These are phyloP conservation scores for Glycine tomentella DNA, from an alignment of 306 rosid genomes.

Conservation along the genomic window DNA sequence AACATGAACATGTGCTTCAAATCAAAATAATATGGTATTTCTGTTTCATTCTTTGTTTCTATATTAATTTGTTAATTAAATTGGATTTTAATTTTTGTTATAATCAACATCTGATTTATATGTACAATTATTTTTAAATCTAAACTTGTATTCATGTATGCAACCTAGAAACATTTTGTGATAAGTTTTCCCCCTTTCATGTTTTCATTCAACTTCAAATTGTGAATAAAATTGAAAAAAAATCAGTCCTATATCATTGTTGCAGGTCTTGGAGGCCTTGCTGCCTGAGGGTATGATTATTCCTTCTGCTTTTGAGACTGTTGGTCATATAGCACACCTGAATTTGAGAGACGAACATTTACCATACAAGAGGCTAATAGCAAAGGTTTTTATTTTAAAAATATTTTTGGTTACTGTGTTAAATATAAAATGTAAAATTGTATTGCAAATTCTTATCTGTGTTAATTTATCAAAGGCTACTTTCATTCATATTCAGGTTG, in stretches of 20 bases:
- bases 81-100: slow-evolving; percentile 11
- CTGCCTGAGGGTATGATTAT: too few species aligned
- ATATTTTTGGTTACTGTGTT: slow-evolving; percentile 3
- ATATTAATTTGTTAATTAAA: slow-evolving; percentile 4
- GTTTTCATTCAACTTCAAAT: too few species aligned
- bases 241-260: too few species aligned
- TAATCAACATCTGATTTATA: neutral
- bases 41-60: slow-evolving; percentile 22
- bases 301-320: slow-evolving; percentile 72
- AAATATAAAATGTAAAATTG: slow-evolving; percentile 3
- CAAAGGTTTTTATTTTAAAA: slow-evolving; percentile 63
- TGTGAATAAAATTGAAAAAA: too few species aligned
- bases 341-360: slow-evolving; percentile 89
- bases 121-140: slow-evolving; percentile 26
- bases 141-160: neutral
- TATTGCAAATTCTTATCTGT: neutral
- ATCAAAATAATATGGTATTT: slow-evolving; percentile 27
- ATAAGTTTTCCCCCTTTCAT: too few species aligned
- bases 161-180: too few species aligned
- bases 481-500: slow-evolving; percentile 68
- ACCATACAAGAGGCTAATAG: slow-evolving; percentile 86
- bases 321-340: slow-evolving; percentile 92
- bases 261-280: too few species aligned
- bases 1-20: slow-evolving; percentile 9
- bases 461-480: slow-evolving; percentile 29